These are phyloP conservation scores for Termitomyces sp. DNA, from an alignment of 768 basidiomycete species.

Conservation along the genomic window DNA sequence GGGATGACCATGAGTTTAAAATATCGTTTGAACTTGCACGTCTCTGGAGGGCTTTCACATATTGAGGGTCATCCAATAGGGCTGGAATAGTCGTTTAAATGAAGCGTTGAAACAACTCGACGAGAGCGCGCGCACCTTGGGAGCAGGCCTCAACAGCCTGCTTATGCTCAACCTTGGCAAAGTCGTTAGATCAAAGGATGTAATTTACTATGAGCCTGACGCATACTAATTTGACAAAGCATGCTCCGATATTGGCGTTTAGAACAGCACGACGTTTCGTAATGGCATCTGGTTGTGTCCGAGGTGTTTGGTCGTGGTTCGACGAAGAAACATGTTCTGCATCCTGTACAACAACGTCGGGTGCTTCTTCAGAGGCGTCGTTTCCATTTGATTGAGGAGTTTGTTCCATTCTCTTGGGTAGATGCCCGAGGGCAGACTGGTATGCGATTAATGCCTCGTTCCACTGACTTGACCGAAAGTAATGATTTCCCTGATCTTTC, in stretches of 20 bases:
- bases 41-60: constrained; percentile 85
- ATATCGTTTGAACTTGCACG: constrained; percentile 85
- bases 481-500: constrained; percentile 74
- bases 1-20: constrained; percentile 78
- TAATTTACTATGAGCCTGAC: background rate
- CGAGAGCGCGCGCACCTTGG: constrained; percentile 43
- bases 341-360: constrained; percentile 16
- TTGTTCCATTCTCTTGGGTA: constrained; percentile 36
- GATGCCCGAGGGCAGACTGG: constrained; percentile 56
- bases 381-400: constrained; percentile 4
- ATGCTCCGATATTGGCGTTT: constrained; percentile 88
- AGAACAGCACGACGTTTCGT: constrained; percentile 66
- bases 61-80: constrained; percentile 79
- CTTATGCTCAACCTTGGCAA: constrained; percentile 66
- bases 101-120: background rate
- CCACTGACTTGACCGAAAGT: constrained; percentile 66
- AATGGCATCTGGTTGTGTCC: constrained; percentile 30
- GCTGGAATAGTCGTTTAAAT: constrained; percentile 24
- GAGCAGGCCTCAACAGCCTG: constrained; percentile 80
- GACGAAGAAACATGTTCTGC: constrained; percentile 19
- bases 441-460: constrained; percentile 71
- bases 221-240: constrained; percentile 73
- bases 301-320: constrained; percentile 10
- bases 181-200: constrained; percentile 4
- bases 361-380: constrained; percentile 13